Base-by-base conservation (phyloP, 768 basidiomycete species). In the Mycena epipterygia region DNA sequence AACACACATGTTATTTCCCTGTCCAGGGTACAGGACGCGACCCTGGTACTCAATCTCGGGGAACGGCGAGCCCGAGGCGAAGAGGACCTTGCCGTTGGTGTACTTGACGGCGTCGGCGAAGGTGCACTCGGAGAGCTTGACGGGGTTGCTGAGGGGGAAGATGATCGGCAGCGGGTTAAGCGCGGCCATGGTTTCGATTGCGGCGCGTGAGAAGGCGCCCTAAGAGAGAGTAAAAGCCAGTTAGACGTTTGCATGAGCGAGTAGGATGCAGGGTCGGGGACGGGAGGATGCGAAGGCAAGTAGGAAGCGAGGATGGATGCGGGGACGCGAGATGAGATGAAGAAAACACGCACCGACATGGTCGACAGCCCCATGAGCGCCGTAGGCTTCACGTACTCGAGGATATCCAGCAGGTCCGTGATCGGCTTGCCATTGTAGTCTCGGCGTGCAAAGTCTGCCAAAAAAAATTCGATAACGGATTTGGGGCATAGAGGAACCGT, bases 1-100 rank as follows among this genome's bases (percentile, higher is more conserved):
- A 76, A 93, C 92, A 79, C 93, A 94, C 94, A 96, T 96, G 81
- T 97, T 98, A 80, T 97, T 98, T 30, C 96, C 96, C 81, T 98
- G 97, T 27, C 95, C 94, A 2, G 96, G 91, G 72, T 91, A 90
- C 73, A 91, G 82, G 37, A 73, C 85, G 61, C 82, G 84, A 33
- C 90, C 90, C 39, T 85, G 80, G 81, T 85, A 92, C 64, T 81
- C 75, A 72, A 91, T 85, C 52, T 87, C 84, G 17, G 89, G 87
- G 88, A 96, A 98, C 4, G 96, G 96, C 35, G 93, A 94, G 4
- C 96, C 96, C 44, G 90, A 92, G 0, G 97, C 96, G 77, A 96
- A 98, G 65, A 98, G 88, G 21, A 92, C 93, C 46, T 79, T 83
- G 32, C 96, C 96, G 48, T 89, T 81, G 4, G 95, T 93, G 82